Conservation (phyloP, 148 eudicot genomes). For the Persicaria tinctoria region DNA sequence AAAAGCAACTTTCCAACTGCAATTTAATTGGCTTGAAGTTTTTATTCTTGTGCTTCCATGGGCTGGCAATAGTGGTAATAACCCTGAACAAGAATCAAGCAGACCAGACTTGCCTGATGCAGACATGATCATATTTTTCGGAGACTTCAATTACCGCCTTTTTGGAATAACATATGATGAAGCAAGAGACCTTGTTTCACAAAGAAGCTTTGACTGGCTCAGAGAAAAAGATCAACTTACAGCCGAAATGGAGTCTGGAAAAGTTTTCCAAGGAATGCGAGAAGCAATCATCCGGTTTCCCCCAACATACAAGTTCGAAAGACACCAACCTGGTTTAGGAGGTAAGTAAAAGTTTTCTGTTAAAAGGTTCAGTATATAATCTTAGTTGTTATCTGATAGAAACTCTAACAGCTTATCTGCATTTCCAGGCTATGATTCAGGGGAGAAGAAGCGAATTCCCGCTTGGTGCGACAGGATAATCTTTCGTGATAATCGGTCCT, state of each 20-base stretch:
- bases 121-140: slow-evolving; percentile 79
- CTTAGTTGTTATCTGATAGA: not conserved
- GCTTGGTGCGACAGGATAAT: slow-evolving; percentile 98
- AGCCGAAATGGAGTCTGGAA: slow-evolving; percentile 96
- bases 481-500: slow-evolving; percentile 64
- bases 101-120: slow-evolving; percentile 90
- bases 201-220: slow-evolving; percentile 97
- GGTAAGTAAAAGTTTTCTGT: slow-evolving; percentile 33
- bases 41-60: slow-evolving; percentile 18
- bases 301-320: slow-evolving; percentile 96
- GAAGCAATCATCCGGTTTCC: slow-evolving; percentile 87
- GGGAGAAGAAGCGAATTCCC: slow-evolving; percentile 97
- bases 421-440: slow-evolving; percentile 86
- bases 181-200: slow-evolving; percentile 96
- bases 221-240: slow-evolving; percentile 95
- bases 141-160: slow-evolving; percentile 95
- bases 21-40: slow-evolving; percentile 13
- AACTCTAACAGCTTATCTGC: not conserved
- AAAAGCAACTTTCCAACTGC: not conserved
- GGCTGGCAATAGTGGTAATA: slow-evolving; percentile 33
- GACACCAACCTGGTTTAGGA: slow-evolving; percentile 82
- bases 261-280: slow-evolving; percentile 97
- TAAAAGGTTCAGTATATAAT: not conserved
- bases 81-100: slow-evolving; percentile 44
- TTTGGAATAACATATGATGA: slow-evolving; percentile 97